phyloP scores from a whole-genome alignment of 179 eudicot genomes.

The Silene noctiflora region DNA sequence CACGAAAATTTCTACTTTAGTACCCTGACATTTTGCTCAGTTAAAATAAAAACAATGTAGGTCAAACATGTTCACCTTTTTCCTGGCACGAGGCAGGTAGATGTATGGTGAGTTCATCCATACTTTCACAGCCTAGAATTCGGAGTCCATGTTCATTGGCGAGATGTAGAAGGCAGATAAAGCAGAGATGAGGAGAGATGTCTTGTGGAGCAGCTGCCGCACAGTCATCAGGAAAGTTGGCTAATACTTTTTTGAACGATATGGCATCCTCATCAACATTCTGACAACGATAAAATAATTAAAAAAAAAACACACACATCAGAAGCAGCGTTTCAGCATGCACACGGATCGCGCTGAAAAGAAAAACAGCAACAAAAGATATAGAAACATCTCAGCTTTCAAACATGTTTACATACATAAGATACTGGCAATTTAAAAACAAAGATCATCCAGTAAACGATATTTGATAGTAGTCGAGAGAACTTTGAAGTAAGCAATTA shows the following conservation, averaged over 20 bases:
- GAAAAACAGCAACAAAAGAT: not conserved
- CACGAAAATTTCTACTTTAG: not conserved
- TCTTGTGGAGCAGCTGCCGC: conserved; percentile 54
- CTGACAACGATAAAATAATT: conserved; percentile 9
- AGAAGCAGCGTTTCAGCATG: not conserved
- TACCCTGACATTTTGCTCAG: not conserved
- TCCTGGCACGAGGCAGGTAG: conserved; percentile 21
- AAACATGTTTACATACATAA: not conserved
- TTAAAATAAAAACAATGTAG: not conserved
- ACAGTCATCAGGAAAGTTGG: conserved; percentile 64
- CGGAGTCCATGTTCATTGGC: conserved; percentile 75
- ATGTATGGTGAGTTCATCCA: conserved; percentile 53
- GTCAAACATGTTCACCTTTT: conserved; percentile 17
- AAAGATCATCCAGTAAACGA: not conserved
- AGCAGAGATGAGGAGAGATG: conserved; percentile 82
- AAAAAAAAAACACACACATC: not conserved
- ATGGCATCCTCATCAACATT: conserved; percentile 35
- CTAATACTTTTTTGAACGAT: conserved; percentile 64
- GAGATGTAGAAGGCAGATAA: conserved; percentile 69
- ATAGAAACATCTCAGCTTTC: not conserved
- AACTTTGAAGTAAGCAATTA: not conserved
- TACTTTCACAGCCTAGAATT: conserved; percentile 45
- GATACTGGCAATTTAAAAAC: not conserved
- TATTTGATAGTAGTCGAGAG: not conserved
- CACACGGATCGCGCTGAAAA: not conserved